Evolutionary conservation across 768 basidiomycete species (phyloP), one percentile per base, ranked within the genome.

Genomic region (Dictyophora rubrovolvata): DNA sequence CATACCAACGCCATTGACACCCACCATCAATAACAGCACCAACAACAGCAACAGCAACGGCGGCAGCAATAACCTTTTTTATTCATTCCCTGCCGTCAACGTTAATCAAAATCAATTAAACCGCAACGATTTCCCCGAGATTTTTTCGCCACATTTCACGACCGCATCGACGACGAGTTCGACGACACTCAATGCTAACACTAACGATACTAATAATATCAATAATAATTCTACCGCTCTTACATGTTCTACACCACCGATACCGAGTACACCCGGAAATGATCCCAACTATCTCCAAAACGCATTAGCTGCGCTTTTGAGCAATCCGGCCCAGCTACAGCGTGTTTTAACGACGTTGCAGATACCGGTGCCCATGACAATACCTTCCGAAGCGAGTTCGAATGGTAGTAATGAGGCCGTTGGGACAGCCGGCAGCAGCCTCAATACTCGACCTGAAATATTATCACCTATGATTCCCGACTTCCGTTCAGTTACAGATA

Each of bases 151-250:
- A 17, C 14, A 48, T 37, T 48, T 62, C 1, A 22, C 64, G 1
- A n/a, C 52, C 17, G 11, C 57, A 5, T 33, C 63, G 0, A 16
- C 57, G 1, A 49, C 63, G 10, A 37, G 1, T 36, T 64, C 14
- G 49, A 62, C 4, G 36, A 33, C 21, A 37, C 5, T 23, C 60
- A 12, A 65, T 60, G 60, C n/a, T n/a, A n/a, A n/a, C n/a, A n/a
- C n/a, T n/a, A 28, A 28, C 28, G 28, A 28, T 28, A 28, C 28
- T 28, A 11, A 66, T 35, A 74, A 74, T 59, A 76, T 76, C 75
- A 80, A 59, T 69, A 71, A 7, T 73, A 77, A 17, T 71, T 83
- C 46, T 79, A 82, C 62, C 68, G 73, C 42, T 42, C 42, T 42
- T n/a, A 42, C 42, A 14, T 42, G 42, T 12, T 42, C 42, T 14